These are phyloP conservation scores for Zoysia japonica DNA, from an alignment of 176 grass and related monocot genomes.

Conservation along the genomic window DNA sequence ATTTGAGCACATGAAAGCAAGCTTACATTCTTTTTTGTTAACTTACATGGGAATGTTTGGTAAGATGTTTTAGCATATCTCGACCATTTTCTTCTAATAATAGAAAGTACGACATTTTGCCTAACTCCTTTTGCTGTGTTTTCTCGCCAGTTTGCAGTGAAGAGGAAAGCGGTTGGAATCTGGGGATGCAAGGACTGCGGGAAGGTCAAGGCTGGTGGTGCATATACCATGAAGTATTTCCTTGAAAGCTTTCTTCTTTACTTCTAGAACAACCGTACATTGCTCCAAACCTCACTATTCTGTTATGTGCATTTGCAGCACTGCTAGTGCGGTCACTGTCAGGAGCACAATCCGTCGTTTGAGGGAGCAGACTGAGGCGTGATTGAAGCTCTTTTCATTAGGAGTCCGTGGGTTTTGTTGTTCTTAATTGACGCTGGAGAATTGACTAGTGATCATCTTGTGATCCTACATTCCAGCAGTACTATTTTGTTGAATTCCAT, in stretches of 20 bases:
- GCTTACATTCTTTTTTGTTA: not conserved
- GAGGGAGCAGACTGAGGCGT: slow-evolving; percentile 86
- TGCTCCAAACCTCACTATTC: not conserved
- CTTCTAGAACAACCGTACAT: not conserved
- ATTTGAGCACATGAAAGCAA: not conserved
- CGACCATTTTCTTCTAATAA: not conserved
- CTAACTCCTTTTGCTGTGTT: not conserved
- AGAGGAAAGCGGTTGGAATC: slow-evolving; percentile 96
- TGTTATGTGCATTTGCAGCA: slow-evolving; percentile 47
- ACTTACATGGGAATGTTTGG: not conserved
- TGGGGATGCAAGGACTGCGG: slow-evolving; percentile 99
- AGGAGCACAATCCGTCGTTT: slow-evolving; percentile 93
- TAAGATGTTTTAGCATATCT: not conserved
- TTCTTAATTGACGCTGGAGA: not conserved
- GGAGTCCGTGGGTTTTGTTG: slow-evolving; percentile 13
- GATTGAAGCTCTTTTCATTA: not conserved
- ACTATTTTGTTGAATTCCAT: too few species aligned
- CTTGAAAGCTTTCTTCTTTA: not conserved
- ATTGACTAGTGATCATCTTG: too few species aligned
- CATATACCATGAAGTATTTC: slow-evolving; percentile 84
- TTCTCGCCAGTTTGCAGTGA: slow-evolving; percentile 74
- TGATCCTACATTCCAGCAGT: too few species aligned
- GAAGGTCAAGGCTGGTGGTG: slow-evolving; percentile 91
- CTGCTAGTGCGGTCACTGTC: slow-evolving; percentile 88
- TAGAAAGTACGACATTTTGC: too few species aligned